Percentiles rank a stretch among this genome's conserved stretches.
These are phyloP conservation scores for Bauhinia variegata DNA, from an alignment of 306 rosid genomes.

Conservation along the genomic window DNA sequence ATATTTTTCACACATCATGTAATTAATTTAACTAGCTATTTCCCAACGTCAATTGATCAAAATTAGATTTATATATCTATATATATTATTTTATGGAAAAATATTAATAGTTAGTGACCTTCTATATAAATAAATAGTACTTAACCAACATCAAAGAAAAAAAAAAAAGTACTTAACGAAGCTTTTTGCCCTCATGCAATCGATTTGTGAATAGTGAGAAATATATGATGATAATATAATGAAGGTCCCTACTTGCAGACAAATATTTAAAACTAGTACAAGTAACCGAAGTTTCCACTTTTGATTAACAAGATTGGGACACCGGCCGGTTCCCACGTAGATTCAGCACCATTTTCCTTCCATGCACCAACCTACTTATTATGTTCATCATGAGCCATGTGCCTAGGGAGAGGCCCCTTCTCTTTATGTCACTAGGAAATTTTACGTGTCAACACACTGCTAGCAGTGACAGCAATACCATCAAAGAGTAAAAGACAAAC, in stretches of 20 bases:
- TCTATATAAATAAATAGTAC: too few relatives aligned
- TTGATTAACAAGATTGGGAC: slow-evolving; percentile 23
- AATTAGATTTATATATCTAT: too few relatives aligned
- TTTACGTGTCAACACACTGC: slow-evolving; percentile 3
- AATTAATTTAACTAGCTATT: too few relatives aligned
- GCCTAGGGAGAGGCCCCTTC: slow-evolving; percentile 28
- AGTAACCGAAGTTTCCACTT: slow-evolving; percentile 22
- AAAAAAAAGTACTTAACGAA: too few relatives aligned
- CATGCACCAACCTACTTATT: slow-evolving; percentile 13
- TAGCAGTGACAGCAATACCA: too few relatives aligned
- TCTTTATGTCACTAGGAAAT: slow-evolving; percentile 29
- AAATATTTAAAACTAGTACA: too few relatives aligned
- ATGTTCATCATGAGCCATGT: slow-evolving; percentile 25
- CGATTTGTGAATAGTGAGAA: slow-evolving; percentile 8
- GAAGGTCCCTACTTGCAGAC: slow-evolving; percentile 27
- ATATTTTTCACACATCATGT: too few relatives aligned
- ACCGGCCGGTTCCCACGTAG: neutral
- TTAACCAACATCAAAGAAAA: too few relatives aligned
- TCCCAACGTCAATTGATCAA: too few relatives aligned
- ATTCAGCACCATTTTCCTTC: neutral
- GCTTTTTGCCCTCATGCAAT: neutral
- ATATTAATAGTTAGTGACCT: neutral
- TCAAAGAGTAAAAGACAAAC: too few relatives aligned
- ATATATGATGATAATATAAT: slow-evolving; percentile 27
- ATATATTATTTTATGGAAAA: neutral